These are phyloP conservation scores for Talaromyces albobiverticillius DNA, from an alignment of 2,329 filamentous ascomycete species.

Conservation along the genomic window DNA sequence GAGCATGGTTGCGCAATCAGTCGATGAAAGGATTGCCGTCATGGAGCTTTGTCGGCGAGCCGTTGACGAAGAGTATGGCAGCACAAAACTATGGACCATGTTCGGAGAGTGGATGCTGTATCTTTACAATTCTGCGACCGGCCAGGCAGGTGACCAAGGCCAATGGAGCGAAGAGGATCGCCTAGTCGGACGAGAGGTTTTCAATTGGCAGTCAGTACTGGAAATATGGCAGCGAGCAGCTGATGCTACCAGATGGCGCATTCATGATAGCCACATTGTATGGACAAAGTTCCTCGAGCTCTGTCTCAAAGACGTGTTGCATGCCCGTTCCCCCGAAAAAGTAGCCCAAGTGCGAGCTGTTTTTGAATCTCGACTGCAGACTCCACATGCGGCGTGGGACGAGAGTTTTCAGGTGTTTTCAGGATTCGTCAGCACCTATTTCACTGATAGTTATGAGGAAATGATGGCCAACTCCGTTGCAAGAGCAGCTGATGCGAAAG, in stretches of 20 bases:
- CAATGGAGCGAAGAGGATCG: constrained; percentile 57
- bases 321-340: constrained; percentile 47
- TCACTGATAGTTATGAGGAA: constrained; percentile 54
- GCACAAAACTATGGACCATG: constrained; percentile 59
- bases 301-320: constrained; percentile 51
- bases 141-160: constrained; percentile 32
- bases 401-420: constrained; percentile 59
- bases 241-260: constrained; percentile 57
- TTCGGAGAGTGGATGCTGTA: constrained; percentile 61
- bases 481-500: constrained; percentile 52
- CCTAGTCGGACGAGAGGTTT: constrained; percentile 57
- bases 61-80: constrained; percentile 60
- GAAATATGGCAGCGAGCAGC: constrained; percentile 56
- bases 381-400: constrained; percentile 59
- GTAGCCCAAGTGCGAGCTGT: constrained; percentile 48
- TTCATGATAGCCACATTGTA: constrained; percentile 59
- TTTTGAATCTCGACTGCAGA: constrained; percentile 55
- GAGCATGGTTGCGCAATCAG: constrained; percentile 53
- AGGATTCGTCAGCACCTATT: constrained; percentile 57
- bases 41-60: constrained; percentile 60
- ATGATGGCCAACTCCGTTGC: constrained; percentile 57
- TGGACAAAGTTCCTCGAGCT: constrained; percentile 62
- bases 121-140: constrained; percentile 53
- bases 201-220: constrained; percentile 55
- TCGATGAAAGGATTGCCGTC: constrained; percentile 57